Evolutionary conservation across 73 alveolate genomes (phyloP).

Genomic region (Paramecium tetraurelia): DNA sequence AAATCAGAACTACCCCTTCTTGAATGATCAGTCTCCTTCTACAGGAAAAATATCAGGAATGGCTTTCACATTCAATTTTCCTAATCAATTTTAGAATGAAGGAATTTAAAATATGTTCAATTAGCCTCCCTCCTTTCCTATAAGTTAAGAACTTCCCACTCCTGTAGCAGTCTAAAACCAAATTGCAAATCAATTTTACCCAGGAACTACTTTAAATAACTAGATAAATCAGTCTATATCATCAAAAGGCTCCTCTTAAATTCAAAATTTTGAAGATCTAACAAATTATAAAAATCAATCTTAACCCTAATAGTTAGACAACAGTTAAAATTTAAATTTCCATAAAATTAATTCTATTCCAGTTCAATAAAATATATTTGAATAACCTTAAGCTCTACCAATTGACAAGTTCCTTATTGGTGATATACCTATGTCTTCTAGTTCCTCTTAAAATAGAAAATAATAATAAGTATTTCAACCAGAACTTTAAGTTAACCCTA

Average conservation of each 20-base stretch:
- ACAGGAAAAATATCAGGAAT: not conserved
- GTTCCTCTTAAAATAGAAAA: not conserved
- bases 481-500: not conserved
- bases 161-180: not conserved
- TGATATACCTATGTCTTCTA: not conserved
- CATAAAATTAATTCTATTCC: not conserved
- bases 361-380: not conserved
- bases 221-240: not conserved
- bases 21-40: not conserved
- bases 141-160: not conserved
- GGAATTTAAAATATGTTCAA: not conserved
- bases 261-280: not conserved
- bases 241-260: not conserved
- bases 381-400: not conserved
- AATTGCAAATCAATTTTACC: not conserved
- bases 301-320: not conserved
- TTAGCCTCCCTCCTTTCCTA: not conserved
- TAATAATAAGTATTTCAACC: not conserved
- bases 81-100: not conserved
- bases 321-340: not conserved
- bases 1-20: not conserved
- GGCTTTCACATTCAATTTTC: conserved; percentile 7
- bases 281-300: not conserved
- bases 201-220: not conserved
- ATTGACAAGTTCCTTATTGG: not conserved